Evolutionary conservation across 345 rosid genomes (phyloP).

Genomic region (Carallia pectinifolia): DNA sequence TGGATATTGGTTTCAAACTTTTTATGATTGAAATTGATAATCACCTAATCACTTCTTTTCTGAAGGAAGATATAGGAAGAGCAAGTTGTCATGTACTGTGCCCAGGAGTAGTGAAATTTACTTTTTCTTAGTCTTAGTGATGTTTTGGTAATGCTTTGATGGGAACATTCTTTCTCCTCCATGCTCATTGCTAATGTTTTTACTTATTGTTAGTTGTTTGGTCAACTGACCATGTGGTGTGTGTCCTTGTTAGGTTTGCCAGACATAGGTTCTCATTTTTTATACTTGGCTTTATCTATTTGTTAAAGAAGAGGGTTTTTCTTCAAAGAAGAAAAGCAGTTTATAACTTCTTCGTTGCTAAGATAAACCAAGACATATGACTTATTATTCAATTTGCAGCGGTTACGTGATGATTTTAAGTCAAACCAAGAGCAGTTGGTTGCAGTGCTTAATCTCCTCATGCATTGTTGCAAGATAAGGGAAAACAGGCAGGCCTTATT

Average conservation of each 20-base stretch:
- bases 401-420: constrained; percentile 77
- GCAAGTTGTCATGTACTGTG: too few species aligned
- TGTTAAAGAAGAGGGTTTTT: too few species aligned
- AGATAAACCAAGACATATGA: background rate
- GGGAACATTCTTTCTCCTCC: background rate
- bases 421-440: constrained; percentile 90
- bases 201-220: background rate
- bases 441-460: constrained; percentile 90
- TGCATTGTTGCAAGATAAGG: constrained; percentile 95
- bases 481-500: constrained; percentile 86
- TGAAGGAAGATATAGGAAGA: too few species aligned
- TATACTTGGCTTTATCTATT: background rate
- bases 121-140: too few species aligned
- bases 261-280: background rate
- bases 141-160: background rate
- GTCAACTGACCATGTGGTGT: background rate
- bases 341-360: background rate
- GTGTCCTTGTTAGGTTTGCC: too few species aligned
- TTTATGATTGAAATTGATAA: too few species aligned
- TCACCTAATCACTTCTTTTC: too few species aligned
- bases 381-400: constrained; percentile 44
- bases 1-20: too few species aligned
- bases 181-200: background rate
- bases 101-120: too few species aligned
- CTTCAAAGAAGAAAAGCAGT: too few species aligned